A percentile compares a stretch with the other conserved stretches of the same genome.
phyloP scores from a whole-genome alignment of 305 asterid species.

The Solanum chacoense region DNA sequence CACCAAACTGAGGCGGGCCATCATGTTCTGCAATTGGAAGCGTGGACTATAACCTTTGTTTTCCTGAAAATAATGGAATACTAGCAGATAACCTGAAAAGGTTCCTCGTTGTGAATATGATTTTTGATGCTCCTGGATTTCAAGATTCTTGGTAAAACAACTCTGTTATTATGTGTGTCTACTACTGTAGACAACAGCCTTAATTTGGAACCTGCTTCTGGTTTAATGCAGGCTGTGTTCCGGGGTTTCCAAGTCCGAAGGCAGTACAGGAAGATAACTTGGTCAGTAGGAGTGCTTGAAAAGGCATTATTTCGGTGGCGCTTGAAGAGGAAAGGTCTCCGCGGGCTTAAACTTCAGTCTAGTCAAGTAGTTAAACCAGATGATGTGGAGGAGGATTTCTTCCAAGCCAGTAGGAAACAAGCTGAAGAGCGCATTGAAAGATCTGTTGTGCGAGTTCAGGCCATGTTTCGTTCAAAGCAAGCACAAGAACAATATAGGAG shows the following conservation, averaged over 20 bases:
- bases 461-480: slow-evolving; percentile 84
- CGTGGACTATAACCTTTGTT: not conserved
- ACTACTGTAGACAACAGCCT: not conserved
- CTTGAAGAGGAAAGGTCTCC: slow-evolving; percentile 80
- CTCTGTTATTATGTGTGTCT: not conserved
- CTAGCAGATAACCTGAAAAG: not conserved
- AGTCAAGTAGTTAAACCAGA: slow-evolving; percentile 26
- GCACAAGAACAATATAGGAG: slow-evolving; percentile 90
- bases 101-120: not conserved
- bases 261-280: slow-evolving; percentile 62
- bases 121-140: not conserved
- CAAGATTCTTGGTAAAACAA: not conserved
- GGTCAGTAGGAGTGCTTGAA: slow-evolving; percentile 95
- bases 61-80: not conserved
- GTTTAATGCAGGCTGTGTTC: slow-evolving; percentile 51
- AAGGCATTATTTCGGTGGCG: slow-evolving; percentile 93
- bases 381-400: slow-evolving; percentile 73
- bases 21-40: not conserved
- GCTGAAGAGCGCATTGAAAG: slow-evolving; percentile 97
- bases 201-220: not conserved
- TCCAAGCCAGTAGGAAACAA: slow-evolving; percentile 81
- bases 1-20: not conserved
- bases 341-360: slow-evolving; percentile 64
- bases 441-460: slow-evolving; percentile 84
- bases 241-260: slow-evolving; percentile 72